Conservation (phyloP, 176 grass and related monocot genomes). For the Puya raimondii region DNA sequence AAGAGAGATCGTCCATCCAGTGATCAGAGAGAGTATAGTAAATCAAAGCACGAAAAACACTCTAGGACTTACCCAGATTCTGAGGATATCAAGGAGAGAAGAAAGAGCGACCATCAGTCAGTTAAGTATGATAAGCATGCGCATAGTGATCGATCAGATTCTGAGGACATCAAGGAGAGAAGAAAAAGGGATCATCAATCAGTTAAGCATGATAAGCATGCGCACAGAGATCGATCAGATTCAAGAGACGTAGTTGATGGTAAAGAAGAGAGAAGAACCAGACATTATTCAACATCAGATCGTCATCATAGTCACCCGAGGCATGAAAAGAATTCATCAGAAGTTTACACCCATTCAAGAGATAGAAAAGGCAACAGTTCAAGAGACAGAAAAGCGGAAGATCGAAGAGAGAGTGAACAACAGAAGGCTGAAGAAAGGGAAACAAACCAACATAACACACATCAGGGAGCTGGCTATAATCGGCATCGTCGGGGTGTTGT, state of each 20-base stretch:
- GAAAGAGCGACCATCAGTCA: slow-evolving; percentile 20
- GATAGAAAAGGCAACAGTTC: slow-evolving; percentile 1
- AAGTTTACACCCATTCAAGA: slow-evolving; percentile 27
- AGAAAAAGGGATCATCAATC: slow-evolving; percentile 23
- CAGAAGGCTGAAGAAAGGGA: slow-evolving; percentile 19
- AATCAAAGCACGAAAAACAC: slow-evolving; percentile 41
- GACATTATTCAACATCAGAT: slow-evolving; percentile 20
- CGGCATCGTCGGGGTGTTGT: slow-evolving; percentile 43
- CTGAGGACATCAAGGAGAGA: slow-evolving; percentile 34
- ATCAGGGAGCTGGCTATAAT: slow-evolving; percentile 23
- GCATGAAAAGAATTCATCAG: background rate
- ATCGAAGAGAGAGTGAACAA: slow-evolving; percentile 20
- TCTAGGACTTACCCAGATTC: slow-evolving; percentile 33
- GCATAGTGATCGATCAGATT: slow-evolving; percentile 32
- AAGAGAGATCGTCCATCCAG: slow-evolving; percentile 19
- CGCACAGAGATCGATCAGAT: slow-evolving; percentile 19
- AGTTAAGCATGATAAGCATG: slow-evolving; percentile 24
- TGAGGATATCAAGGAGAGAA: slow-evolving; percentile 22
- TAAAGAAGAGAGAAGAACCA: slow-evolving; percentile 38
- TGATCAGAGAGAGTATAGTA: slow-evolving; percentile 32
- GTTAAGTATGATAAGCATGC: slow-evolving; percentile 26
- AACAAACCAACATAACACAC: slow-evolving; percentile 20
- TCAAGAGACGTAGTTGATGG: slow-evolving; percentile 16
- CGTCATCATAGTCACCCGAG: background rate
- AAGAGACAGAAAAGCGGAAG: background rate